These are phyloP conservation scores for Scheffersomyces segobiensis DNA, from an alignment of 1,139 yeast species.

Conservation along the genomic window DNA sequence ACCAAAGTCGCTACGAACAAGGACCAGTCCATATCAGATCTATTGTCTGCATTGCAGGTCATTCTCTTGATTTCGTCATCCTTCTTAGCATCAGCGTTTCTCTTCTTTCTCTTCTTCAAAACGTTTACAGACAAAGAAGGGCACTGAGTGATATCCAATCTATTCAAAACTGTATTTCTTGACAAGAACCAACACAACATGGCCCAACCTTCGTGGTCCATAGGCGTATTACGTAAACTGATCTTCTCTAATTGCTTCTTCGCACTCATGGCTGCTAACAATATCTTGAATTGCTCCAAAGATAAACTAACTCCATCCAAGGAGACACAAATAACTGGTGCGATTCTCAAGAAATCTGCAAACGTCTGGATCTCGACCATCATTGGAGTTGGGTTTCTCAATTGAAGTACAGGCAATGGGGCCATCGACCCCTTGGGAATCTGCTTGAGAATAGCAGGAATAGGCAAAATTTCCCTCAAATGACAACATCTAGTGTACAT, in stretches of 20 bases:
- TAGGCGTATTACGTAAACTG: slow-evolving; percentile 70
- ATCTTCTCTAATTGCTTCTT: slow-evolving; percentile 64
- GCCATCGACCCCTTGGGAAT: slow-evolving; percentile 69
- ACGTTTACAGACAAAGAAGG: slow-evolving; percentile 60
- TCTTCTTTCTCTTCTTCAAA: slow-evolving; percentile 42
- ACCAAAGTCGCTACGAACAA: slow-evolving; percentile 67
- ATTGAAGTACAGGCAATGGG: slow-evolving; percentile 63
- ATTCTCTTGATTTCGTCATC: slow-evolving; percentile 46
- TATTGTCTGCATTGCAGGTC: slow-evolving; percentile 55
- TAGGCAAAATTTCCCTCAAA: slow-evolving; percentile 69
- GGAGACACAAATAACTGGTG: slow-evolving; percentile 68
- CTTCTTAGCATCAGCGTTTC: slow-evolving; percentile 18
- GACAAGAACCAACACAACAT: slow-evolving; percentile 69
- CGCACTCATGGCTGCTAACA: slow-evolving; percentile 60
- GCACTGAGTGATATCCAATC: slow-evolving; percentile 71
- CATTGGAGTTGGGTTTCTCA: slow-evolving; percentile 73
- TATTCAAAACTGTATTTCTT: slow-evolving; percentile 54
- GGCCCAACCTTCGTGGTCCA: slow-evolving; percentile 70
- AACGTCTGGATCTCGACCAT: slow-evolving; percentile 72
- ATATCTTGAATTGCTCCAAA: slow-evolving; percentile 61
- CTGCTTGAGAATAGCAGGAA: slow-evolving; percentile 75
- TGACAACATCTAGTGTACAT: slow-evolving; percentile 79
- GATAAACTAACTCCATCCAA: slow-evolving; percentile 70
- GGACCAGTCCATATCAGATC: slow-evolving; percentile 79
- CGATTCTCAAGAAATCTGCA: slow-evolving; percentile 72